Conservation (phyloP, 2,329 filamentous ascomycete genomes). For the Aurifilum marmelostoma region DNA sequence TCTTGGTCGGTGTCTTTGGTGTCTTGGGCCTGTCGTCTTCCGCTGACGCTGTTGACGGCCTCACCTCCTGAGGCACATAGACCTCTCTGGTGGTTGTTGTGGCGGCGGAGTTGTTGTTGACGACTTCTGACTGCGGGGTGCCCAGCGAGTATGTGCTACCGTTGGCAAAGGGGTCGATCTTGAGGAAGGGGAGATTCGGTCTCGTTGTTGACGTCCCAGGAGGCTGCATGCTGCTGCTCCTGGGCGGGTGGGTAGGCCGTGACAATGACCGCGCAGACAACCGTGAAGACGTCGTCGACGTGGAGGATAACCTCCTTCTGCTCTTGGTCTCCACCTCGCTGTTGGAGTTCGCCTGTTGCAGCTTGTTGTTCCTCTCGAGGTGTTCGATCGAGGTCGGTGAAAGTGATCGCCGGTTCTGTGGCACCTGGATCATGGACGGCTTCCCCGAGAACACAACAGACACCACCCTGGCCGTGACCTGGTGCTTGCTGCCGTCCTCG, state of each 20-base stretch:
- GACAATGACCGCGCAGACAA: conserved; percentile 31
- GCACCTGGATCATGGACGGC: conserved; percentile 59
- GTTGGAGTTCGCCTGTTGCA: conserved; percentile 7
- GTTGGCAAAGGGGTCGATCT: conserved; percentile 56
- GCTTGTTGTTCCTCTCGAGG: conserved; percentile 34
- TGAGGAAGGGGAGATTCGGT: conserved; percentile 52
- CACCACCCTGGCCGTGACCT: conserved; percentile 61
- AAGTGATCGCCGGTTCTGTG: conserved; percentile 45
- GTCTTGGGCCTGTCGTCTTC: conserved; percentile 41
- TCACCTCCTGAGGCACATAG: conserved; percentile 32
- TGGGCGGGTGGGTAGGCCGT: conserved; percentile 38
- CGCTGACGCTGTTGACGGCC: conserved; percentile 6
- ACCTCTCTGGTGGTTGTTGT: conserved; percentile 19
- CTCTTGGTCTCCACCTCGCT: conserved; percentile 32
- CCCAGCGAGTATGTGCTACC: conserved; percentile 41
- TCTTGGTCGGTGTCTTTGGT: conserved; percentile 49
- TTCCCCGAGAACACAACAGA: conserved; percentile 64
- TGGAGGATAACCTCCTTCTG: conserved; percentile 39
- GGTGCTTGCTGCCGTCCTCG: conserved; percentile 46
- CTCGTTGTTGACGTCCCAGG: conserved; percentile 40
- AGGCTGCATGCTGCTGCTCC: conserved; percentile 49
- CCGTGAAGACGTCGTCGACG: conserved; percentile 37
- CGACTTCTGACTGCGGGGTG: conserved; percentile 26
- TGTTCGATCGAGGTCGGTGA: conserved; percentile 44
- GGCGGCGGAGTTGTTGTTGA: no score